Conservation (phyloP, 495 filamentous ascomycete species). For the Trichoderma virens region DNA sequence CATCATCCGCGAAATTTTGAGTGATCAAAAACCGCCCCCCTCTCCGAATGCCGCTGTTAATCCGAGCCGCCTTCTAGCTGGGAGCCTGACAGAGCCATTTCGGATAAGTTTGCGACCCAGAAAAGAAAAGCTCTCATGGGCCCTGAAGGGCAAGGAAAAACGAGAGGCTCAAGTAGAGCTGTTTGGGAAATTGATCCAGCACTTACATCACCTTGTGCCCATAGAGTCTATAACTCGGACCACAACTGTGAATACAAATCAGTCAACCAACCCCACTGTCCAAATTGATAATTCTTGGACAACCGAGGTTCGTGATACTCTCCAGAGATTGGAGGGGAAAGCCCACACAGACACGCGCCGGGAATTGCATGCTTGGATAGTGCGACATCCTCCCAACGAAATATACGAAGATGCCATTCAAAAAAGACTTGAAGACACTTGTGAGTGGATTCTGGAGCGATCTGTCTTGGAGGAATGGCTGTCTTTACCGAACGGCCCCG, state of each 20-base stretch:
- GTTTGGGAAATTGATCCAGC: conserved; percentile 13
- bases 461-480: conserved; percentile 17
- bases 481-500: conserved; percentile 7
- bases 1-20: conserved; percentile 12
- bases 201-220: conserved; percentile 13
- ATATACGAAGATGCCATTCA: conserved; percentile 16
- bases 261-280: neutral
- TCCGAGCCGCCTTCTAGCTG: neutral
- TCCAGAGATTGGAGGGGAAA: neutral
- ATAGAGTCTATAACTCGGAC: neutral
- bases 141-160: conserved; percentile 13
- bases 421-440: conserved; percentile 19
- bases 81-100: neutral
- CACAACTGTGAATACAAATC: neutral
- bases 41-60: too few relatives aligned
- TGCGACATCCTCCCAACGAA: neutral
- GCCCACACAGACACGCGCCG: neutral
- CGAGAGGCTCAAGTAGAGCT: conserved; percentile 11
- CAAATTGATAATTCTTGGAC: neutral
- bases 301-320: neutral
- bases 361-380: neutral
- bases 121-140: conserved; percentile 13
- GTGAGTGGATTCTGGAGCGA: conserved; percentile 21
- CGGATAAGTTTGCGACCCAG: conserved; percentile 9
- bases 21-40: neutral